phyloP scores from a whole-genome alignment of 108 stramenopile species.

The Cyclotella distinguenda region DNA sequence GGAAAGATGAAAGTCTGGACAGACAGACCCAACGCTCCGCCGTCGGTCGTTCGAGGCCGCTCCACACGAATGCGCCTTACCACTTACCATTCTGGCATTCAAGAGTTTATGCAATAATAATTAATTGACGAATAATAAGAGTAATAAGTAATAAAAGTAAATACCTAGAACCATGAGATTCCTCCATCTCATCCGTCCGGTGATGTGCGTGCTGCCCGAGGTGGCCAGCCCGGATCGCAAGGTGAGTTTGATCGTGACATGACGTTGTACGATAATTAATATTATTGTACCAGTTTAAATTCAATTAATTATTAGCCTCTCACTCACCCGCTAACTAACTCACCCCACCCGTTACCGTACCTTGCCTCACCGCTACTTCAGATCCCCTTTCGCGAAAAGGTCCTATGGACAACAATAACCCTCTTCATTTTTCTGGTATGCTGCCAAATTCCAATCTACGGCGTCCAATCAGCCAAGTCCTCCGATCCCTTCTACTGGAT shows the following conservation, averaged over 20 bases:
- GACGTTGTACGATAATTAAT: no score
- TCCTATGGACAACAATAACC: slow-evolving; percentile 98
- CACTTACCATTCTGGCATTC: no score
- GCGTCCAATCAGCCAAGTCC: slow-evolving; percentile 94
- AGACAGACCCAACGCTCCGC: no score
- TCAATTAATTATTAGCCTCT: no score
- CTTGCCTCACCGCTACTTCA: slow-evolving; percentile 1
- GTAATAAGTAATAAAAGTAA: no score
- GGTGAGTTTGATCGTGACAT: slow-evolving; percentile 72
- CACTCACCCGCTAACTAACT: background rate
- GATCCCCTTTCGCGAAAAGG: slow-evolving; percentile 97
- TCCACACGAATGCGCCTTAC: no score
- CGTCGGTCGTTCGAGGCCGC: no score
- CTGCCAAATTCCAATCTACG: slow-evolving; percentile 99
- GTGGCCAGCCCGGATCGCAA: slow-evolving; percentile 96
- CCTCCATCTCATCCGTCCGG: slow-evolving; percentile 96
- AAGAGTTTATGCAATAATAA: no score
- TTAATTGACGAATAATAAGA: no score
- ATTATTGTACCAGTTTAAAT: no score
- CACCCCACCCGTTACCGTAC: background rate
- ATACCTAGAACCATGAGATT: slow-evolving; percentile 87
- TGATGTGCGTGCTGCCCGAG: slow-evolving; percentile 98
- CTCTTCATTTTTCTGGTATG: slow-evolving; percentile 99
- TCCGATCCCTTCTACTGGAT: slow-evolving; percentile 99
- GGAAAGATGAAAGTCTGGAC: no score